Evolutionary conservation across 163 green algal genomes (phyloP).

Genomic region (Volvox carteri): DNA sequence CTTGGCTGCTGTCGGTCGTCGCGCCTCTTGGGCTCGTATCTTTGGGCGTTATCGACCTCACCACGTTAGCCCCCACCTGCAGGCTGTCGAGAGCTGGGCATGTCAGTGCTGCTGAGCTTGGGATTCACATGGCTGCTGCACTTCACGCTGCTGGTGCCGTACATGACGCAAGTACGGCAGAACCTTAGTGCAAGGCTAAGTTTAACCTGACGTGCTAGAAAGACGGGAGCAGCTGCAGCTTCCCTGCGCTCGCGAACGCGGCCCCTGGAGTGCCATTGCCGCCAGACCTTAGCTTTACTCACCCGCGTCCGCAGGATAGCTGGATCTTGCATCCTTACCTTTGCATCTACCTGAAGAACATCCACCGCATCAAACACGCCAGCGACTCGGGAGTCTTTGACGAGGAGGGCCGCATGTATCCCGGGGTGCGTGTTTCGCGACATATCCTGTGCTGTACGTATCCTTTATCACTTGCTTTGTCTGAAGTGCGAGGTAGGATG

Average conservation of each 20-base stretch:
- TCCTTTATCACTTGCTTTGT: too few relatives aligned
- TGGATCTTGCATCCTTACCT: conserved; percentile 55
- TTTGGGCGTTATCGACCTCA: too few relatives aligned
- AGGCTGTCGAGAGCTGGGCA: conserved; percentile 54
- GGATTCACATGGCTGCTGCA: conserved; percentile 48
- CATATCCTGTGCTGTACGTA: too few relatives aligned
- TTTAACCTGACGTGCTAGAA: too few relatives aligned
- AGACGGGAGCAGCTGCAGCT: too few relatives aligned
- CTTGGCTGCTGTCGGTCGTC: too few relatives aligned
- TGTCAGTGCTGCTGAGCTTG: conserved; percentile 34
- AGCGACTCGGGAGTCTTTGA: conserved; percentile 44
- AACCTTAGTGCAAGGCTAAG: neutral
- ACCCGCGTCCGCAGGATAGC: conserved; percentile 2
- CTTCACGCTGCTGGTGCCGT: conserved; percentile 54
- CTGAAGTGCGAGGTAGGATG: too few relatives aligned
- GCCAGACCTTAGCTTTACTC: neutral
- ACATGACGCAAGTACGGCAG: conserved; percentile 47
- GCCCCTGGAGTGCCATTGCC: neutral
- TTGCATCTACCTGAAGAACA: conserved; percentile 56
- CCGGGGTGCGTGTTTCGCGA: neutral
- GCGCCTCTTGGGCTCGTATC: too few relatives aligned
- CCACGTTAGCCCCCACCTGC: neutral
- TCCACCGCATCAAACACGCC: conserved; percentile 52
- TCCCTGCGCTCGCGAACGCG: too few relatives aligned
- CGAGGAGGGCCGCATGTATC: conserved; percentile 55